Evolutionary conservation across 2,329 filamentous ascomycete genomes (phyloP), one percentile per base, ranked within the genome.

Genomic region (Nigrospora osmanthi): DNA sequence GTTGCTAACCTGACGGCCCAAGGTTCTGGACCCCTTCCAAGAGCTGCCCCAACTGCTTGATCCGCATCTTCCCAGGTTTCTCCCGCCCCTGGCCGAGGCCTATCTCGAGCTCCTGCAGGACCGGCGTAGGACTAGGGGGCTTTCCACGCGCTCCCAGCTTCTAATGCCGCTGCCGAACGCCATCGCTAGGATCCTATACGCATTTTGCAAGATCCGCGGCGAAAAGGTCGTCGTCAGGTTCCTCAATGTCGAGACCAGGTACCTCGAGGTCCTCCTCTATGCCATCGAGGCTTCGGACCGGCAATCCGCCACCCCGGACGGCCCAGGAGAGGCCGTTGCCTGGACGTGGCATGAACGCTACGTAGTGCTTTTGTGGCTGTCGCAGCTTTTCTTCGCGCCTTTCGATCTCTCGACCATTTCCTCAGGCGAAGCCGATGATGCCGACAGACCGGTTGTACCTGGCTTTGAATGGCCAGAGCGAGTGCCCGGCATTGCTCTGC

Each of bases 21-120:
- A 75, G 71, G 62, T 77, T 5, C 79, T 98, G 41, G 89, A 96
- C 54, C 82, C 86, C 2, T 98, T 97, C 55, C 91, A 97, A 72
- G 90, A 96, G 70, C 84, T 94, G 52, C 93, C 93, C 15, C 93
- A 98, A 62, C 76, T 97, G 35, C 77, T 98, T 23, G 93, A 98
- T 65, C 80, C 88, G 11, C 79, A 91, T 62, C 74, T 98, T 36
- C 81, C 85, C 42, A 75, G 69, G 51, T 81, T 94, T 64, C 72
- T 97, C 41, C 84, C 87, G 19, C 70, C 78, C 35, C 72, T 97
- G 33, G 81, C 88, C 23, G 76, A 83, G 56, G 84, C 87, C 15
- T 94, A 91, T 56, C 69, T 95, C 16, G 77, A 80, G 44, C 81
- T 80, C 55, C 67, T 89, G 10, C 69, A 69, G 50, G 66, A 63